A percentile compares a stretch with the other conserved stretches of the same genome.
These are phyloP conservation scores for Penicillium manginii DNA, from an alignment of 495 filamentous ascomycete genomes.

Conservation along the genomic window DNA sequence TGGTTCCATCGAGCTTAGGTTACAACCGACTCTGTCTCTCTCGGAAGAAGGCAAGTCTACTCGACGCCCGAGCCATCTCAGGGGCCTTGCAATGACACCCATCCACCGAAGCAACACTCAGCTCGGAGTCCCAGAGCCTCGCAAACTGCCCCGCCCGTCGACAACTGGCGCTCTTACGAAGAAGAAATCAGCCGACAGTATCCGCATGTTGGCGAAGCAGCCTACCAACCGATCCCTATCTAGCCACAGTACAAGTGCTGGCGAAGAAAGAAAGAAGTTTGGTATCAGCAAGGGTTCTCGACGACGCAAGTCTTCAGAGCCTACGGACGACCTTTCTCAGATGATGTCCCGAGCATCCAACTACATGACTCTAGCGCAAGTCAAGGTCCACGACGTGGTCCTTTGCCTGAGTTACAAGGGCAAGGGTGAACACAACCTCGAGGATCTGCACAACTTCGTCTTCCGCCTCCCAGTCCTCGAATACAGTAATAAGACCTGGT, in stretches of 20 bases:
- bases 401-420: conserved; percentile 97
- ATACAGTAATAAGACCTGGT: conserved; percentile 98
- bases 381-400: conserved; percentile 92
- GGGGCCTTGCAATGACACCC: conserved; percentile 53
- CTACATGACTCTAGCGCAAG: conserved; percentile 95
- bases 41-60: conserved; percentile 51
- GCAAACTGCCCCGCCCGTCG: conserved; percentile 30
- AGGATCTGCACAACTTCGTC: conserved; percentile 96
- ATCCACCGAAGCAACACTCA: conserved; percentile 43
- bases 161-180: conserved; percentile 49
- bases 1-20: conserved; percentile 73
- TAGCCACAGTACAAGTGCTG: conserved; percentile 53
- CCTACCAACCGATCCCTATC: conserved; percentile 50
- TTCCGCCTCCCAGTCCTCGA: conserved; percentile 94
- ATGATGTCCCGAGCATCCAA: conserved; percentile 96
- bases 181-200: conserved; percentile 70
- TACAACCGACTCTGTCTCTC: conserved; percentile 76
- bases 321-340: conserved; percentile 91
- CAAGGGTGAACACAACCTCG: conserved; percentile 88
- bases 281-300: conserved; percentile 51
- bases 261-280: conserved; percentile 63
- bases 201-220: conserved; percentile 55
- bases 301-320: conserved; percentile 55
- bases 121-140: conserved; percentile 40
- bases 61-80: conserved; percentile 35